Evolutionary conservation across 2,329 filamentous ascomycete species (phyloP), one percentile per base, ranked within the genome.

Genomic region (Cladosporium sp.): DNA sequence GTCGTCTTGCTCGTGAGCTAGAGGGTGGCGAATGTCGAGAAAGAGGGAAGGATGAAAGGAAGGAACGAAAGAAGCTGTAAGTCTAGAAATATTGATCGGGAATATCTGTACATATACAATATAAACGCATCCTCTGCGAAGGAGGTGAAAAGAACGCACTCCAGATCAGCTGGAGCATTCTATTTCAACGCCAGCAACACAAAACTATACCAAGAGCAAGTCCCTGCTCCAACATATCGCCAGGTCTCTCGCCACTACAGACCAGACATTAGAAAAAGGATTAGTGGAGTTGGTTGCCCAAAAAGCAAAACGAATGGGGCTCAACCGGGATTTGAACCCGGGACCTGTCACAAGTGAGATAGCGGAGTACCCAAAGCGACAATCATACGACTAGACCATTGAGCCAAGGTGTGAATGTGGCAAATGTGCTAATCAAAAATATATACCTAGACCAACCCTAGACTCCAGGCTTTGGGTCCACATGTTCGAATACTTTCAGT

Each of bases 1-100:
- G 88, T 89, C 9, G 78, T 96, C 13, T 66, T 97, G 63, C 72
- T 97, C 43, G 86, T 96, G 8, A 64, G 61, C 48, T 68, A 48
- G 19, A 39, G 45, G 20, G 13, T 34, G 37, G n/a, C n/a, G n/a
- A n/a, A n/a, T n/a, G n/a, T n/a, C n/a, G n/a, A n/a, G n/a, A n/a
- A n/a, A n/a, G n/a, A n/a, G n/a, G n/a, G n/a, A n/a, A n/a, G n/a
- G n/a, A n/a, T n/a, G n/a, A n/a, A n/a, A n/a, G n/a, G n/a, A n/a
- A 34, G n/a, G 39, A 17, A 20, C 17, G 30, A n/a, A 6, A n/a
- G 32, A 7, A 29, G 9, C 38, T 30, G 27, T 13, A 32, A 22
- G 42, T 22, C 6, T 50, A 29, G 32, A 42, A 12, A 32, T 9
- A n/a, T 32, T 32, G n/a, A 7, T 32, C n/a, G 5, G 4, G 1